Percentiles rank a stretch among this genome's conserved stretches.
Evolutionary conservation across 305 asterid genomes (phyloP).

Genomic region (Solanum hybrid): DNA sequence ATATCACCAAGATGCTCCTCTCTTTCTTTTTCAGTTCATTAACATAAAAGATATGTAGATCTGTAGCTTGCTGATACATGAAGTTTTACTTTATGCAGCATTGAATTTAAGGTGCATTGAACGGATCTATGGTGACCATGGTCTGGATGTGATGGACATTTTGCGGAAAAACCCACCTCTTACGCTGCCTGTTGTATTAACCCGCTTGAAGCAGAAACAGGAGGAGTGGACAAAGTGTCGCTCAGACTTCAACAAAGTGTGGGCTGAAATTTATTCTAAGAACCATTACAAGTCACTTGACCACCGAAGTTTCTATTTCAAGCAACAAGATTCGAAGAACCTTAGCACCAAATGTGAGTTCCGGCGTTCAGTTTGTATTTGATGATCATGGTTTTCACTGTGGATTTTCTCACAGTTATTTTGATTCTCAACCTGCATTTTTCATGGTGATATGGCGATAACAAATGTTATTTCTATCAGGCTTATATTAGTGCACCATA

Average conservation of each 20-base stretch:
- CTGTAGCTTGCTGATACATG: neutral
- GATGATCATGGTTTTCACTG: neutral
- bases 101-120: conserved; percentile 21
- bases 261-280: conserved; percentile 25
- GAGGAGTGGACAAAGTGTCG: conserved; percentile 26
- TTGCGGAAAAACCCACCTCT: conserved; percentile 13
- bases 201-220: conserved; percentile 23
- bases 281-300: conserved; percentile 28
- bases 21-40: neutral
- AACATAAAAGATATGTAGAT: neutral
- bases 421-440: neutral
- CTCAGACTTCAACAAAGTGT: conserved; percentile 20
- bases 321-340: conserved; percentile 23
- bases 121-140: conserved; percentile 22
- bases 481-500: neutral
- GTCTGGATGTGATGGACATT: conserved; percentile 21
- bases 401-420: neutral
- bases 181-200: conserved; percentile 14
- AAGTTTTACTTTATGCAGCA: conserved; percentile 7
- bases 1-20: neutral
- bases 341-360: conserved; percentile 18
- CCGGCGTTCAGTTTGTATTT: neutral
- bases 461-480: neutral
- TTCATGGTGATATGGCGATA: neutral
- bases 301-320: conserved; percentile 23